A percentile compares a stretch with the other conserved stretches of the same genome.
Conservation (phyloP, 1,139 yeast species). For the Arxiozyma slooffiae region DNA sequence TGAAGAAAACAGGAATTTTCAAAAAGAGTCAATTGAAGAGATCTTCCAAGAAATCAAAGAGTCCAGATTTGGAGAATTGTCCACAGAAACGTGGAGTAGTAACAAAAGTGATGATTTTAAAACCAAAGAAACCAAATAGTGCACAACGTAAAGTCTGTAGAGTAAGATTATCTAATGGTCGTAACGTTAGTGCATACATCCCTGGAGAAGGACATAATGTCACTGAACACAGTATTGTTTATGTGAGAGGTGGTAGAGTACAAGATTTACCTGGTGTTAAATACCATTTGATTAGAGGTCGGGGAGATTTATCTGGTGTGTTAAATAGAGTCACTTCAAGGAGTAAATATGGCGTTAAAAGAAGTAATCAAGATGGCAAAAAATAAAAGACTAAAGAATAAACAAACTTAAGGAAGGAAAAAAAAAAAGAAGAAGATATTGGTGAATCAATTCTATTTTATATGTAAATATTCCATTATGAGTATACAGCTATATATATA, state of each 20-base stretch:
- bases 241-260: conserved; percentile 93
- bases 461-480: neutral
- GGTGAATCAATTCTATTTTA: neutral
- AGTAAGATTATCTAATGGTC: conserved; percentile 86
- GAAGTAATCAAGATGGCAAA: conserved; percentile 39
- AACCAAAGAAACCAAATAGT: conserved; percentile 97
- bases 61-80: conserved; percentile 73
- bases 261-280: conserved; percentile 98
- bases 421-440: neutral
- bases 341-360: conserved; percentile 89
- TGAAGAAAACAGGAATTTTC: conserved; percentile 55
- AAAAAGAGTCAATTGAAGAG: conserved; percentile 50
- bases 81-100: conserved; percentile 93
- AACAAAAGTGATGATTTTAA: conserved; percentile 84
- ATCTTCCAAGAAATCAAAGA: conserved; percentile 45
- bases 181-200: conserved; percentile 80
- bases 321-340: conserved; percentile 86
- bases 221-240: conserved; percentile 94
- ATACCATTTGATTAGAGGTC: conserved; percentile 85
- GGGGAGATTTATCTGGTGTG: conserved; percentile 83
- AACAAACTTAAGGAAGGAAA: neutral
- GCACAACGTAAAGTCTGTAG: conserved; percentile 96
- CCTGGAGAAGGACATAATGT: conserved; percentile 99
- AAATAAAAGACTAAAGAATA: neutral
- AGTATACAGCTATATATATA: neutral